Conservation (phyloP, 169 alveolate species). For the Plasmodium yoelii region DNA sequence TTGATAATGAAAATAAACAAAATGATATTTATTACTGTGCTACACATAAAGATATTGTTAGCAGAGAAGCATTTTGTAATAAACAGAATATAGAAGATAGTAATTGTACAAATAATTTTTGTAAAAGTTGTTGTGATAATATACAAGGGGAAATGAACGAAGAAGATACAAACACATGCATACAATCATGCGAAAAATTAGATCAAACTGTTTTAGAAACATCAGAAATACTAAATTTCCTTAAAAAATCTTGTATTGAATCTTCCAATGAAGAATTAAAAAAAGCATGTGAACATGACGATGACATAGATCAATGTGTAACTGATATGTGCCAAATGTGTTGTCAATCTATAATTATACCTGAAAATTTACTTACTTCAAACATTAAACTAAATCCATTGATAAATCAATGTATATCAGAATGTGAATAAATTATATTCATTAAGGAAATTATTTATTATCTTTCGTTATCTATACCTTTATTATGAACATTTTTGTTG, state of each 20-base stretch:
- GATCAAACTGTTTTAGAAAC: slow-evolving; percentile 56
- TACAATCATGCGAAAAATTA: slow-evolving; percentile 41
- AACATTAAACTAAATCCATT: slow-evolving; percentile 24
- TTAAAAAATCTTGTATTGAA: slow-evolving; percentile 70
- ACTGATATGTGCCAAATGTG: slow-evolving; percentile 76
- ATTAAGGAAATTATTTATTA: not conserved
- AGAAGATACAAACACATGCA: slow-evolving; percentile 43
- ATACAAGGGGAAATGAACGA: slow-evolving; percentile 17
- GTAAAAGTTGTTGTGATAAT: slow-evolving; percentile 61
- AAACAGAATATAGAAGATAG: slow-evolving; percentile 26
- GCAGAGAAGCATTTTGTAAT: slow-evolving; percentile 39
- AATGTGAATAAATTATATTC: slow-evolving; percentile 8
- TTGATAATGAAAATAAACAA: slow-evolving; percentile 13
- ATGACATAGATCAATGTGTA: slow-evolving; percentile 46
- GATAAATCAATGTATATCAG: slow-evolving; percentile 57
- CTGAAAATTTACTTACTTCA: slow-evolving; percentile 27
- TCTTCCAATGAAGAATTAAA: slow-evolving; percentile 45
- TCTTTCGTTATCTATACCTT: too few relatives aligned
- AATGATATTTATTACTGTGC: slow-evolving; percentile 47
- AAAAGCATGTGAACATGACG: slow-evolving; percentile 44
- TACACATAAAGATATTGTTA: slow-evolving; percentile 64
- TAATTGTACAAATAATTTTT: slow-evolving; percentile 56
- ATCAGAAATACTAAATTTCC: slow-evolving; percentile 57
- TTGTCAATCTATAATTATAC: slow-evolving; percentile 66
- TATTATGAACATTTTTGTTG: too few relatives aligned